Evolutionary conservation across 345 rosid species (phyloP).

Genomic region (Noccaea caerulescens): DNA sequence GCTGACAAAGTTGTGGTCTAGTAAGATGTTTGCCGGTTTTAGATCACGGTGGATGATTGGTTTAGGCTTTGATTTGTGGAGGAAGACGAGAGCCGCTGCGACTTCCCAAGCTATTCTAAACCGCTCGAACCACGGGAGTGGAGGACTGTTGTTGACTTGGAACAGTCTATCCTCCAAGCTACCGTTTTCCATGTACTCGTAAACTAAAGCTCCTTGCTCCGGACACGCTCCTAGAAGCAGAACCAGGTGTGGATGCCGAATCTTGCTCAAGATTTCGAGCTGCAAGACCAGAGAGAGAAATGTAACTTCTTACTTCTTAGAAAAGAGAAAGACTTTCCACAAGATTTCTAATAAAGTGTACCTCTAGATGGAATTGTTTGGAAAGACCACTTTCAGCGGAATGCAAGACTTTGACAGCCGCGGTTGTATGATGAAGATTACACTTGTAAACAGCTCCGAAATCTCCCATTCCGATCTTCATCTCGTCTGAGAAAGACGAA

Average conservation of each 20-base stretch:
- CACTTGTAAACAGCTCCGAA: constrained; percentile 49
- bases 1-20: constrained; percentile 80
- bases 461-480: constrained; percentile 47
- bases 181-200: constrained; percentile 93
- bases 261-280: constrained; percentile 85
- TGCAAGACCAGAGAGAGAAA: constrained; percentile 45
- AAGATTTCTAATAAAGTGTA: not conserved
- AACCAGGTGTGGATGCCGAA: constrained; percentile 85
- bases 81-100: constrained; percentile 77
- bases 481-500: constrained; percentile 43
- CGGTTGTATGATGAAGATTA: constrained; percentile 47
- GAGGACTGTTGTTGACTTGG: constrained; percentile 53
- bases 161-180: constrained; percentile 76
- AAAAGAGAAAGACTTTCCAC: not conserved
- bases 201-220: constrained; percentile 75
- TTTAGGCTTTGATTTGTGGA: constrained; percentile 79
- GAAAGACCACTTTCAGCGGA: constrained; percentile 37
- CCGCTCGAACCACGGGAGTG: constrained; percentile 88
- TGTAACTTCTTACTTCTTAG: not conserved
- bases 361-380: constrained; percentile 47
- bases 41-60: constrained; percentile 89
- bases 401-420: constrained; percentile 48
- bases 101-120: constrained; percentile 89
- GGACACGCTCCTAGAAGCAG: constrained; percentile 93
- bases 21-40: constrained; percentile 93